Evolutionary conservation across 2,329 filamentous ascomycete genomes (phyloP), one percentile per base, ranked within the genome.

Genomic region (Cadophora malorum): DNA sequence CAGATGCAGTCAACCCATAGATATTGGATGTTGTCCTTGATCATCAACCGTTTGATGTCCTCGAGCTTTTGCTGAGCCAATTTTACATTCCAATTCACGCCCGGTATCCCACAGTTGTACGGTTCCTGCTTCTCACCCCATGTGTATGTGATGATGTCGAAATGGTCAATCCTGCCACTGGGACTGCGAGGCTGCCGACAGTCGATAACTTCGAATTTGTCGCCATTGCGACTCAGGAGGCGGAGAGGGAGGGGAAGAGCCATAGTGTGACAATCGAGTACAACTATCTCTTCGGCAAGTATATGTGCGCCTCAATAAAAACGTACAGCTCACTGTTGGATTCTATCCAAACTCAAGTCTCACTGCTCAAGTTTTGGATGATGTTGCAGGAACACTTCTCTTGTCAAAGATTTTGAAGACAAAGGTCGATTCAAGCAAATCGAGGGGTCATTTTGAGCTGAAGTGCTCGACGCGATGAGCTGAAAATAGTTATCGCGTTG

Each of bases 201-300:
- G n/a, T 67, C 50, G 41, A 69, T 49, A 23, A 69, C 65, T 31
- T 67, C 28, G 23, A 67, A 67, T 4, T 58, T 61, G 16, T 58
- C 63, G 60, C 45, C 41, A 41, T 14, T 35, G 45, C 41, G 56
- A 50, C 62, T 80, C 64, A 47, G 79, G 78, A 68, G 81, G 79
- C 49, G 64, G 67, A 25, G 64, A 61, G 58, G 67, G 49, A 35
- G 65, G 73, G 76, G 7, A 49, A 56, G 12, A n/a, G 23, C 21
- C 63, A 64, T 64, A 2, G 28, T 19, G 31, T 52, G 19, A 33
- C 28, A 10, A 4, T 23, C 7, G 3, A n/a, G 23, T 0, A 5
- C 9, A 0, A 8, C 9, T 10, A 21, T 59, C 8, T 4, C 9
- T n/a, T 38, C 21, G 3, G 56, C 45, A 14, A 59, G 33, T 41